Evolutionary conservation across 2,329 filamentous ascomycete genomes (phyloP).

Genomic region (Alternaria triticina): DNA sequence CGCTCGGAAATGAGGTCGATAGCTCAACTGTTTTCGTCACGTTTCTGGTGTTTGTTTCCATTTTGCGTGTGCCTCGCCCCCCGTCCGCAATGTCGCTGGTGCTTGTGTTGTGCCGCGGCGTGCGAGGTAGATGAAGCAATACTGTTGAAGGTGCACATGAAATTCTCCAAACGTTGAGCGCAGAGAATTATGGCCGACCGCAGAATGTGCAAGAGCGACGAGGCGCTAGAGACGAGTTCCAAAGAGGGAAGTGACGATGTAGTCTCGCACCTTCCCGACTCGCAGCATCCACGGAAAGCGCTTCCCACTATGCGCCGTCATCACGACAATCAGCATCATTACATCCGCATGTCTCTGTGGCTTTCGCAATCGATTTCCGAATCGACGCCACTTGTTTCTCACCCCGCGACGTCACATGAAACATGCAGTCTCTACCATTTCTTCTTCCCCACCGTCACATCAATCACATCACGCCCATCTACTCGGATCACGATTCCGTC

Average conservation of each 20-base stretch:
- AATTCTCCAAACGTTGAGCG: not conserved
- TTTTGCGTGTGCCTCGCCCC: not conserved
- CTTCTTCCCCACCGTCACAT: not conserved
- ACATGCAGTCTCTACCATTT: not conserved
- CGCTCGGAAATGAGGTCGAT: slow-evolving; percentile 18
- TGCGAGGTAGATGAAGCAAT: slow-evolving; percentile 12
- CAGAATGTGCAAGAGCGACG: not conserved
- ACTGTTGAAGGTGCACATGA: slow-evolving; percentile 5
- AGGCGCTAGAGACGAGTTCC: not conserved
- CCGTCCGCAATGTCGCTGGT: not conserved
- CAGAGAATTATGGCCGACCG: not conserved
- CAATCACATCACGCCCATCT: not conserved
- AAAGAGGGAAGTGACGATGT: not conserved
- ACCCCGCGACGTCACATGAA: not conserved
- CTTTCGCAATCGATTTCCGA: not conserved
- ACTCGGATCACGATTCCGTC: not conserved
- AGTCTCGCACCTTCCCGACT: not conserved
- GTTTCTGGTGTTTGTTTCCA: not conserved
- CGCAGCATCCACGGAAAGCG: not conserved
- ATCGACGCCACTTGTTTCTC: not conserved
- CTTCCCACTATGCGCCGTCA: not conserved
- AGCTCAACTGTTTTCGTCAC: slow-evolving; percentile 1
- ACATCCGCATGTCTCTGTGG: not conserved
- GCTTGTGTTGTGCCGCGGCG: slow-evolving; percentile 1
- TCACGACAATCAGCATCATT: not conserved